phyloP scores from a whole-genome alignment of 1,284 basidiomycete genomes.

The Cryptococcus sp. region DNA sequence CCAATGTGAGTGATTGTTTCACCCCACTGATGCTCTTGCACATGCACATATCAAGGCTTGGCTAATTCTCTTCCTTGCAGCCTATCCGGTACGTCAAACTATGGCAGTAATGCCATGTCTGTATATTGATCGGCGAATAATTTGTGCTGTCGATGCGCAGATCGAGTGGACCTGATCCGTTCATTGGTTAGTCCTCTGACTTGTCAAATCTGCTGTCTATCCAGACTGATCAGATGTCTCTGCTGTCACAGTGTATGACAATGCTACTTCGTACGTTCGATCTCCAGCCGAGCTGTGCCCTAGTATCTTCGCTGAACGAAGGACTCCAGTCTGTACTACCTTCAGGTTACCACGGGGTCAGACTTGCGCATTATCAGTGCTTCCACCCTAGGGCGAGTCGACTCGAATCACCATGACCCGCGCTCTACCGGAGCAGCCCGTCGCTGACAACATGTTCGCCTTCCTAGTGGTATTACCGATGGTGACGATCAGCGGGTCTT shows the following conservation, averaged over 20 bases:
- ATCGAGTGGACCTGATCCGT: conserved; percentile 17
- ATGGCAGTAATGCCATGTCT: too few species aligned
- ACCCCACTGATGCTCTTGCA: too few species aligned
- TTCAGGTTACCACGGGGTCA: conserved; percentile 17
- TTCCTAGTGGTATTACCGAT: conserved; percentile 12
- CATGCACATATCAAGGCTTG: background rate
- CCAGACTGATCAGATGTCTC: too few species aligned
- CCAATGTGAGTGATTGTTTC: conserved; percentile 10
- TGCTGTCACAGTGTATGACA: conserved; percentile 10
- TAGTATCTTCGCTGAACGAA: too few species aligned
- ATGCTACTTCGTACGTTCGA: conserved; percentile 12
- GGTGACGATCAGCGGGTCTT: conserved; percentile 9
- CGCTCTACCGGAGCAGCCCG: background rate
- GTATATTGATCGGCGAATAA: too few species aligned
- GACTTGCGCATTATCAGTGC: conserved; percentile 16
- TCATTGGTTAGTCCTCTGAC: conserved; percentile 15
- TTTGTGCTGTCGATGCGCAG: background rate
- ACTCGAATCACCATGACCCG: background rate
- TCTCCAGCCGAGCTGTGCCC: too few species aligned
- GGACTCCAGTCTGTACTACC: conserved; percentile 11
- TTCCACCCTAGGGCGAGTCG: conserved; percentile 17
- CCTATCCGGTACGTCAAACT: conserved; percentile 14
- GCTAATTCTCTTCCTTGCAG: conserved; percentile 3
- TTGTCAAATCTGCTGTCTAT: too few species aligned
- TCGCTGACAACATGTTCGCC: background rate